Conservation (phyloP, 805 yeast genomes). For the Kuraishia piskuri region DNA sequence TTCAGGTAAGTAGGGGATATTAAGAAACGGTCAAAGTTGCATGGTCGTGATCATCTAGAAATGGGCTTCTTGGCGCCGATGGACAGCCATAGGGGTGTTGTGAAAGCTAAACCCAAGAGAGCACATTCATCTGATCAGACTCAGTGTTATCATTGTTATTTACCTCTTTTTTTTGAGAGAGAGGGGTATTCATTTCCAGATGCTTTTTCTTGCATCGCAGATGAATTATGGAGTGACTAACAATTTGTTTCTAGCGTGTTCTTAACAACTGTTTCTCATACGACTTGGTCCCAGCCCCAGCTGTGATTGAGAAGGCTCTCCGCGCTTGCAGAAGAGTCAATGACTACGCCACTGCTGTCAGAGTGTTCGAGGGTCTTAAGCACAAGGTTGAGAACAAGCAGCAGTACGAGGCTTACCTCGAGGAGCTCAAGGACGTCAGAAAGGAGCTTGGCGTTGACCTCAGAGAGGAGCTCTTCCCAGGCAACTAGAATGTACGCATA, state of each 20-base stretch:
- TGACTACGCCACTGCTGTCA: slow-evolving; percentile 97
- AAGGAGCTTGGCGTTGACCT: slow-evolving; percentile 88
- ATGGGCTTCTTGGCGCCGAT: not conserved
- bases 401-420: slow-evolving; percentile 94
- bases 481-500: slow-evolving; percentile 4
- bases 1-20: slow-evolving; percentile 45
- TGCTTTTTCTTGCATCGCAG: not conserved
- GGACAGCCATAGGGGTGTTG: not conserved
- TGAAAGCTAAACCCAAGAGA: too few relatives aligned
- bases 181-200: not conserved
- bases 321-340: slow-evolving; percentile 98
- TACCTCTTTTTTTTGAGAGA: not conserved
- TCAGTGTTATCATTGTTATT: too few relatives aligned
- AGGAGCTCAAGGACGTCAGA: slow-evolving; percentile 86
- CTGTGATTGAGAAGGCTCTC: slow-evolving; percentile 90
- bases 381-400: slow-evolving; percentile 91
- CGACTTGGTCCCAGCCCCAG: slow-evolving; percentile 97
- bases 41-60: not conserved
- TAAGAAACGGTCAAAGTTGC: too few relatives aligned
- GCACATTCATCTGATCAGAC: too few relatives aligned
- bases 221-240: slow-evolving; percentile 1
- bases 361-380: slow-evolving; percentile 95
- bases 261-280: slow-evolving; percentile 97
- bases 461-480: slow-evolving; percentile 77
- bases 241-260: slow-evolving; percentile 48